These are phyloP conservation scores for Dictyostelium capitatum DNA, from an alignment of 78 protist genomes.

Conservation along the genomic window DNA sequence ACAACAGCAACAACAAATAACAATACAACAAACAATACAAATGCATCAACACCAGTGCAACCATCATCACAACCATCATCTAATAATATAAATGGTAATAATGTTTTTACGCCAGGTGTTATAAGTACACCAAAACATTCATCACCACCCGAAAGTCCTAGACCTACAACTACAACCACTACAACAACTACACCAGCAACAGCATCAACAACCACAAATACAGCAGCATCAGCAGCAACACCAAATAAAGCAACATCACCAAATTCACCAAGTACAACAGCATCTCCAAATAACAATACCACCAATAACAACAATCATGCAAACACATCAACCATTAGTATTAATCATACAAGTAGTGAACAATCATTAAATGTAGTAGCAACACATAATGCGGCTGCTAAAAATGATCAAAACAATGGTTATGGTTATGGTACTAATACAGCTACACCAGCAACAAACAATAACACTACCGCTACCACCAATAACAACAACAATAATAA, in stretches of 20 bases:
- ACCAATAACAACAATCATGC: neutral
- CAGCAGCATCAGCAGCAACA: neutral
- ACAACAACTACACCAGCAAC: neutral
- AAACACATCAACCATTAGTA: neutral
- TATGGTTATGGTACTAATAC: no score
- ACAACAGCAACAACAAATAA: neutral
- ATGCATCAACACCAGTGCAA: neutral
- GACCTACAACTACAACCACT: neutral
- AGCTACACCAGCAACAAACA: neutral
- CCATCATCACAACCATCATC: neutral
- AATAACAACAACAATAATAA: constrained; percentile 1
- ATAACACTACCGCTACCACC: neutral
- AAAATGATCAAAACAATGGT: neutral
- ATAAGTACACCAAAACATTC: constrained; percentile 15
- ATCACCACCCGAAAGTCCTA: constrained; percentile 24
- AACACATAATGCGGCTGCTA: neutral
- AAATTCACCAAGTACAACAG: constrained; percentile 14
- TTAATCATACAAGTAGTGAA: neutral
- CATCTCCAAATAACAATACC: neutral
- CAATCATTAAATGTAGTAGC: constrained; percentile 3
- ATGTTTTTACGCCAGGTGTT: constrained; percentile 19
- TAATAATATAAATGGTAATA: neutral
- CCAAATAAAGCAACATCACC: constrained; percentile 15
- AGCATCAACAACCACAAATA: neutral
- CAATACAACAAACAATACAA: neutral